Base-by-base conservation (phyloP, 805 yeast genomes). In the Zygosaccharomyces kombuchaensis region DNA sequence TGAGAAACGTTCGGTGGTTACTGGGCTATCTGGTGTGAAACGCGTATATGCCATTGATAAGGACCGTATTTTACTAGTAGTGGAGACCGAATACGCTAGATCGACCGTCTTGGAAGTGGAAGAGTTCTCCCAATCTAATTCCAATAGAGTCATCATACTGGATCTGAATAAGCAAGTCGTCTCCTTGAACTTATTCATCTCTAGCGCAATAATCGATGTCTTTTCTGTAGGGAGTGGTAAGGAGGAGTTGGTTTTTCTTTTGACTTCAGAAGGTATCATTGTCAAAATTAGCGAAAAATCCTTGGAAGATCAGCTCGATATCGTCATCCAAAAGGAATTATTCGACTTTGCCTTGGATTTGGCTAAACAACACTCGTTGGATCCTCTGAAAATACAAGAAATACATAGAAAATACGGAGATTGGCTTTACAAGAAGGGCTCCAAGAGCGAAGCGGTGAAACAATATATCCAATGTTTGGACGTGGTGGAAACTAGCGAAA, bases 211-310 rank as follows among this genome's bases (percentile, higher is more conserved):
- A 2, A 70, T 72, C 19, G 80, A 82, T 39, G 70, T 82, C 0
- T 77, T 88, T 45, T 60, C 65, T 16, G 66, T 78, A 12, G 4
- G 14, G 2, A 40, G 42, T 13, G 34, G 36, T 4, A 38, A 41
- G 50, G 77, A 84, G 78, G 73, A 69, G 26, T 80, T 78, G 43
- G 57, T 84, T 10, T 82, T 73, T 54, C 66, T 87, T 7, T 63
- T 90, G 10, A 78, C 88, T 2, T 69, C 82, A 1, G 95, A 89
- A 60, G 96, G 96, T 0, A 66, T 84, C 2, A 66, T 91, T 6
- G 81, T 84, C 58, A 75, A 75, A 47, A 63, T 88, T 12, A 79
- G 76, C 35, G 95, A 87, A 57, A 83, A 82, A 54, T 68, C 81
- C 0, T 58, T 84, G 8, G 70, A 75, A n/a, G 81, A 82, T 42